Evolutionary conservation across 2,329 filamentous ascomycete species (phyloP).

Genomic region (Phaeosphaeria sp.): DNA sequence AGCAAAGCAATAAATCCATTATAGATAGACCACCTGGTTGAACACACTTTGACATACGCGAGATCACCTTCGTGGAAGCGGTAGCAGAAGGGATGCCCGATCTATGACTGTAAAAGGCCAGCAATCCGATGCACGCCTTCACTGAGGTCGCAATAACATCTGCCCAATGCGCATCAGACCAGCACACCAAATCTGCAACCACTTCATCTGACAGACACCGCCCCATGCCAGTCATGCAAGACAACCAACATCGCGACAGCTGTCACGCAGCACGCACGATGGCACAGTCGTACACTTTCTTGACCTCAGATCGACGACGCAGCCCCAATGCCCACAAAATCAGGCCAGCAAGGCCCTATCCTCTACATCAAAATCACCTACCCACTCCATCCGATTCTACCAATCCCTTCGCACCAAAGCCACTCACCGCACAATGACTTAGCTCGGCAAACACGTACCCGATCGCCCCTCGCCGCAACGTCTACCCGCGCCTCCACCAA

Average conservation of each 20-base stretch:
- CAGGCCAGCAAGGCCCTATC: not conserved
- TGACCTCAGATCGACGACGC: not conserved
- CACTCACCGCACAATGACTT: too few relatives aligned
- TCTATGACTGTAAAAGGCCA: too few relatives aligned
- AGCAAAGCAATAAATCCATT: not conserved
- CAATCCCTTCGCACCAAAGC: too few relatives aligned
- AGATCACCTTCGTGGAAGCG: not conserved
- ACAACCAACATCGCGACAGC: not conserved
- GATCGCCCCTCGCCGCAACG: not conserved
- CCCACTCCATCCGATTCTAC: not conserved
- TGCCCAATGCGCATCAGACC: not conserved
- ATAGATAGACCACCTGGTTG: not conserved
- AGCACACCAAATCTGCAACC: not conserved
- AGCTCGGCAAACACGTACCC: not conserved
- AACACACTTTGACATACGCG: not conserved
- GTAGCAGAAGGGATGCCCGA: too few relatives aligned
- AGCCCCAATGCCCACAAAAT: not conserved
- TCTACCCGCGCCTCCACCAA: conserved; percentile 10
- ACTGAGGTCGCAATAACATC: not conserved
- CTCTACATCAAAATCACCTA: too few relatives aligned
- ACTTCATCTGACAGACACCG: not conserved
- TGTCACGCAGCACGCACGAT: not conserved
- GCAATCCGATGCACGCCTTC: too few relatives aligned
- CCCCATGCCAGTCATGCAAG: not conserved
- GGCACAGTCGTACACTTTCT: not conserved